Evolutionary conservation across 352 stramenopile species (phyloP).

Genomic region (Phytophthora capsici): DNA sequence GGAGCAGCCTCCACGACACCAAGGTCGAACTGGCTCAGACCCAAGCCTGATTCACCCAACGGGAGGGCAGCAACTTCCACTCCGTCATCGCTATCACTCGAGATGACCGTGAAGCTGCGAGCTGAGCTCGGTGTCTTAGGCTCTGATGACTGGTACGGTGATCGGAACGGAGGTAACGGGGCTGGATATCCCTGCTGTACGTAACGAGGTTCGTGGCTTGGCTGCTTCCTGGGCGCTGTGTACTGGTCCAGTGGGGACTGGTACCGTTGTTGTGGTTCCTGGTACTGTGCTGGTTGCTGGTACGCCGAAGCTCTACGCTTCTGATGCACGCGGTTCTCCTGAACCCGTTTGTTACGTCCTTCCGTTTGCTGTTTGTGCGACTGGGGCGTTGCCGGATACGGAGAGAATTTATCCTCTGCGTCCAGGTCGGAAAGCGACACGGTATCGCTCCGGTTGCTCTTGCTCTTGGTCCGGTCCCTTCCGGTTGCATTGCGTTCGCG

Average conservation of each 20-base stretch:
- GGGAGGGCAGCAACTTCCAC: constrained; percentile 19
- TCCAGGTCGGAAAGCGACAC: constrained; percentile 43
- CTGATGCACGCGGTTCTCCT: constrained; percentile 34
- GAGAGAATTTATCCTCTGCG: constrained; percentile 44
- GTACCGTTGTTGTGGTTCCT: constrained; percentile 7
- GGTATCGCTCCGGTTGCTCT: constrained; percentile 23
- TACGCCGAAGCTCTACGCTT: constrained; percentile 11
- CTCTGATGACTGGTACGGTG: constrained; percentile 30
- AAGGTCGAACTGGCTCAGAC: constrained; percentile 48
- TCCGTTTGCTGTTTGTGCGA: constrained; percentile 36
- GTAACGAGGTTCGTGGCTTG: constrained; percentile 27
- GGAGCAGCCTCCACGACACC: constrained; percentile 33
- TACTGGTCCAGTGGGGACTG: constrained; percentile 39
- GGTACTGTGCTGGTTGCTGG: background rate
- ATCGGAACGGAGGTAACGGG: constrained; percentile 30
- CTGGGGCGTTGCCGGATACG: constrained; percentile 33
- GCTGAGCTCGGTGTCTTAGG: constrained; percentile 28
- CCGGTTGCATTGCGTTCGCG: constrained; percentile 20
- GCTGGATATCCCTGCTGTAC: constrained; percentile 8
- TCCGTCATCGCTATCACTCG: constrained; percentile 40
- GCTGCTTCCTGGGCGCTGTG: constrained; percentile 18
- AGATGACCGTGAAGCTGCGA: constrained; percentile 32
- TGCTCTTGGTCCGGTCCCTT: constrained; percentile 21
- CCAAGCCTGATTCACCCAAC: constrained; percentile 30
- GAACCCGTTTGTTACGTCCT: constrained; percentile 42